A percentile compares a stretch with the other conserved stretches of the same genome.
Conservation (phyloP, 495 filamentous ascomycete genomes). For the Daldinia caldariorum region DNA sequence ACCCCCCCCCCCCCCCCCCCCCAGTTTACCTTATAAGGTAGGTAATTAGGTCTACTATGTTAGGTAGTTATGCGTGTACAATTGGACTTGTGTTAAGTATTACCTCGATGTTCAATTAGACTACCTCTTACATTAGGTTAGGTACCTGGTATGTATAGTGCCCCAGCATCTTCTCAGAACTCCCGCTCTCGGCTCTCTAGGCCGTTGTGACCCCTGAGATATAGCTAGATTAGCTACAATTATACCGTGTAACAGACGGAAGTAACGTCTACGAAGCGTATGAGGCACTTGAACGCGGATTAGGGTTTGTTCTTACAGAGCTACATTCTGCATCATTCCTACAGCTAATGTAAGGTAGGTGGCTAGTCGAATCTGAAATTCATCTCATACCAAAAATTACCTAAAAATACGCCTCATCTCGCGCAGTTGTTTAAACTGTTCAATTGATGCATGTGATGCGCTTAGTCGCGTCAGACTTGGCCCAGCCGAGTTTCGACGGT, state of each 20-base stretch:
- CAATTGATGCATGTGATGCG: constrained; percentile 17
- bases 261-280: constrained; percentile 29
- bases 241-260: constrained; percentile 7
- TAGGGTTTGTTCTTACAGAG: constrained; percentile 9
- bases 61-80: constrained; percentile 11
- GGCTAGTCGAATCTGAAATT: constrained; percentile 24
- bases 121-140: constrained; percentile 7
- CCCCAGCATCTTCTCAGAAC: background rate
- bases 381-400: constrained; percentile 12
- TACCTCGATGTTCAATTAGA: constrained; percentile 14
- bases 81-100: constrained; percentile 4
- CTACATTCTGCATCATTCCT: constrained; percentile 9
- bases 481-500: constrained; percentile 22
- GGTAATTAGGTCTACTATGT: too few species aligned
- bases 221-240: constrained; percentile 11
- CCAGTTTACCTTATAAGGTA: constrained; percentile 5
- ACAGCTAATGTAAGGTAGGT: too few species aligned
- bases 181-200: background rate
- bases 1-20: background rate
- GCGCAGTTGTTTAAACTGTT: constrained; percentile 12
- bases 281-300: constrained; percentile 19
- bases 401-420: constrained; percentile 25
- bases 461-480: constrained; percentile 10
- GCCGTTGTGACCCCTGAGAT: constrained; percentile 10
- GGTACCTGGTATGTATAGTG: too few species aligned